These are phyloP conservation scores for Rhizopogon vesiculosus DNA, from an alignment of 768 basidiomycete genomes.

Conservation along the genomic window DNA sequence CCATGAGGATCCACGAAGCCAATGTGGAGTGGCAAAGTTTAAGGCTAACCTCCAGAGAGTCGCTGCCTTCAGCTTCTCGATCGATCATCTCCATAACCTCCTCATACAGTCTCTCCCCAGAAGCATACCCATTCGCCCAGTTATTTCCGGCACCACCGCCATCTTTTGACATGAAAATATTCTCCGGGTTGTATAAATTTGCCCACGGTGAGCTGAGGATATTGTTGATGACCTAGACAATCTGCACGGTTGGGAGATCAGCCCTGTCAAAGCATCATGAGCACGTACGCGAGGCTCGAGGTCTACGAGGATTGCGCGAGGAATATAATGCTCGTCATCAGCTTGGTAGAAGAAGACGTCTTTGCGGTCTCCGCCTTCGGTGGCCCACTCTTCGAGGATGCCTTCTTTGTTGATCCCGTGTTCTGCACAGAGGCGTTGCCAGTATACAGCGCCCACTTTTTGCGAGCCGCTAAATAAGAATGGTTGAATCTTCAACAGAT, in stretches of 20 bases:
- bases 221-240: slow-evolving; percentile 85
- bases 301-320: slow-evolving; percentile 93
- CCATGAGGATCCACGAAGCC: background rate
- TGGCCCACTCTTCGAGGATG: slow-evolving; percentile 95
- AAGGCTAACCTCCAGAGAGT: slow-evolving; percentile 80
- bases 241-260: background rate
- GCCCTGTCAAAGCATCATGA: background rate
- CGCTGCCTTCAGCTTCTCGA: slow-evolving; percentile 95
- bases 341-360: slow-evolving; percentile 99
- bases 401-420: slow-evolving; percentile 97
- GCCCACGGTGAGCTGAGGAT: slow-evolving; percentile 87
- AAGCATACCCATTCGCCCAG: slow-evolving; percentile 93
- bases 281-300: slow-evolving; percentile 86
- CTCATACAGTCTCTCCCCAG: slow-evolving; percentile 89
- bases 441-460: slow-evolving; percentile 94
- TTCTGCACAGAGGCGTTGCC: slow-evolving; percentile 97
- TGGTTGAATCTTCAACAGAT: slow-evolving; percentile 6
- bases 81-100: slow-evolving; percentile 99
- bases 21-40: background rate
- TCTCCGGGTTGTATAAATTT: slow-evolving; percentile 93
- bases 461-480: slow-evolving; percentile 3
- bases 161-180: slow-evolving; percentile 93
- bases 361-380: slow-evolving; percentile 92
- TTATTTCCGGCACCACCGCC: slow-evolving; percentile 99
- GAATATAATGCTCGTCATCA: slow-evolving; percentile 99